Evolutionary conservation across 192 early-diverging fungal species (phyloP).

Genomic region (Coemansia sp.): DNA sequence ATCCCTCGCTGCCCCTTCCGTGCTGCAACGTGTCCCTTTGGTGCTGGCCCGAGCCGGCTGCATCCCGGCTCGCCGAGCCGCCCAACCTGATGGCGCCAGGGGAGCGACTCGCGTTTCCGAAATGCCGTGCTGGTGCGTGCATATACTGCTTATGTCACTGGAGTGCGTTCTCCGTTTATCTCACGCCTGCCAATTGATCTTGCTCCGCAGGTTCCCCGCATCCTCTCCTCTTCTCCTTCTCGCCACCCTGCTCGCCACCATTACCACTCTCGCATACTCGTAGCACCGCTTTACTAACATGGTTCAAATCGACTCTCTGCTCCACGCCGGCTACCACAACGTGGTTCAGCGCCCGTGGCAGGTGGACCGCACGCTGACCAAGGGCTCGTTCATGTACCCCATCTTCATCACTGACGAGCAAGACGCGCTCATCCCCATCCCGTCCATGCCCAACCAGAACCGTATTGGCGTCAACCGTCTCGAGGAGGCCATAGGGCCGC

Average conservation of each 20-base stretch:
- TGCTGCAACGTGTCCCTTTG: too few species aligned
- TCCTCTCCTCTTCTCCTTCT: neutral
- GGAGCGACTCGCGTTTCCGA: too few species aligned
- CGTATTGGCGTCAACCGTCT: slow-evolving; percentile 79
- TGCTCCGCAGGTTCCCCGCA: neutral
- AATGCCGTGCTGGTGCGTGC: too few species aligned
- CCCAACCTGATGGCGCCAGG: too few species aligned
- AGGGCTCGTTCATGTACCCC: slow-evolving; percentile 83
- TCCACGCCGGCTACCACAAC: slow-evolving; percentile 87
- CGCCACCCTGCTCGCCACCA: neutral
- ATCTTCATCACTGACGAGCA: slow-evolving; percentile 86
- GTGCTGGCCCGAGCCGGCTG: too few species aligned
- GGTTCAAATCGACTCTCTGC: slow-evolving; percentile 60
- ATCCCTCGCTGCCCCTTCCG: too few species aligned
- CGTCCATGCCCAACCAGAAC: slow-evolving; percentile 81
- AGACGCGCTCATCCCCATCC: slow-evolving; percentile 71
- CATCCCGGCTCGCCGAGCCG: too few species aligned
- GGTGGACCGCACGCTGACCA: slow-evolving; percentile 61
- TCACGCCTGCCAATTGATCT: too few species aligned
- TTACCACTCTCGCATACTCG: neutral
- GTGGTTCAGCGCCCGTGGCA: slow-evolving; percentile 79
- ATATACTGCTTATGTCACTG: too few species aligned
- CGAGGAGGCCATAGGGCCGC: slow-evolving; percentile 67
- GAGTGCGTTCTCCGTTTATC: too few species aligned
- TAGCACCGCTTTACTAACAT: slow-evolving; percentile 3